Base-by-base conservation (phyloP, 306 rosid species). In the Pyrus pyrifolia region DNA sequence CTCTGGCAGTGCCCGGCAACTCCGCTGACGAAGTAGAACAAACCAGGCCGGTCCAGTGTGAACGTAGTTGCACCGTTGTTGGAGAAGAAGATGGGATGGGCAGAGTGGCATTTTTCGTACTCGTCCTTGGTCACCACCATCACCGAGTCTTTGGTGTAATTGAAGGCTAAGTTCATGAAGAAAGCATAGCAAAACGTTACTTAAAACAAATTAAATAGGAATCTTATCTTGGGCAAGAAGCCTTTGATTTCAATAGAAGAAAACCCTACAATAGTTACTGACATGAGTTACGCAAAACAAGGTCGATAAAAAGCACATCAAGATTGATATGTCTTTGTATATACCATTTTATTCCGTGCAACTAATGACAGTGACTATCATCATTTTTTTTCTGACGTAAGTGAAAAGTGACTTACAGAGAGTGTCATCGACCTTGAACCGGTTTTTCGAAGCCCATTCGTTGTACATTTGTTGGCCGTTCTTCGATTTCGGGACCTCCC, bases 1-100 rank as follows among this genome's bases (percentile, higher is more conserved):
- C 84, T 86, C 78, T 61, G 45, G 45, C 97, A 95, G 72, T 95
- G 98, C 44, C 96, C 93, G 2, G 84, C 72, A 55, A 92, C 86
- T 25, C 98, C 97, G 72, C 98, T 95, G 8, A 92, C 87, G 90
- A 95, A 95, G 79, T 68, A 95, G 89, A 88, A 92, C 81, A 88
- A n/a, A 3, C 97, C 97, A 0, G 97, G 74, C 4, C 88, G 38
- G 21, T 87, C 87, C 29, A 95, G 74, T 7, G 67, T 72, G 83
- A 81, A 82, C 3, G 78, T 53, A 0, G 90, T 87, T 44, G 82
- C 74, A 0, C 96, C 97, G 13, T 84, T 83, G 83, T 92, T 92
- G 38, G 88, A 82, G 88, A 81, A 95, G 84, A 86, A 95, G 0
- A 81, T 11, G 12, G 99, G 99, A 67, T 44, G 93, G 0, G 84